Conservation (phyloP, 1,284 basidiomycete species). For the Gomphus bonarii region DNA sequence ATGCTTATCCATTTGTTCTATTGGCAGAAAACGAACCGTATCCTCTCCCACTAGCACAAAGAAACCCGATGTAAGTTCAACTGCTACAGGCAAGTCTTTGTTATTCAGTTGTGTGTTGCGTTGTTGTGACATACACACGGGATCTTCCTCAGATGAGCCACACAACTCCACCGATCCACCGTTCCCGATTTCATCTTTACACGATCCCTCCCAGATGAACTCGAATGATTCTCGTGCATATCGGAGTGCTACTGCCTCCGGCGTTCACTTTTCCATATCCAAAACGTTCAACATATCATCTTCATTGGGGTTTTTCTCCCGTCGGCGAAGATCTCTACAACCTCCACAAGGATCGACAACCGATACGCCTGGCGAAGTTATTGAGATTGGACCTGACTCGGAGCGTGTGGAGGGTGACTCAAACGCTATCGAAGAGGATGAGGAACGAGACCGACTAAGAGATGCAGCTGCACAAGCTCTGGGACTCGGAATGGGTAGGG, state of each 20-base stretch:
- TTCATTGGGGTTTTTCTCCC: background rate
- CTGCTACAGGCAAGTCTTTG: background rate
- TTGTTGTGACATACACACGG: background rate
- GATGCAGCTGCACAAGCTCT: conserved; percentile 67
- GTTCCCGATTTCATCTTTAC: background rate
- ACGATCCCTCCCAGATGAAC: background rate
- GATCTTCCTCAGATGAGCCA: background rate
- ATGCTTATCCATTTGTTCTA: background rate
- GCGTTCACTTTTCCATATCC: background rate
- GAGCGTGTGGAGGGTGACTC: background rate
- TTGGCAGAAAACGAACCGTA: background rate
- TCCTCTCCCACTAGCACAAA: background rate
- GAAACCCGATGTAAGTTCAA: background rate
- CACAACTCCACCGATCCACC: background rate
- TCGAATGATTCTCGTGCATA: background rate
- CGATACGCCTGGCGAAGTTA: background rate
- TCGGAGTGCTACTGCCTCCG: background rate
- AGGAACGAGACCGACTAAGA: conserved; percentile 59
- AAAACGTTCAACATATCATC: background rate
- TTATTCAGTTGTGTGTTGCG: background rate
- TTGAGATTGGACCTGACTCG: conserved; percentile 4
- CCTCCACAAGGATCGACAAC: background rate
- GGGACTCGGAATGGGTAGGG: conserved; percentile 38
- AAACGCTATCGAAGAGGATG: conserved; percentile 41
- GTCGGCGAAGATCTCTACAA: background rate